Evolutionary conservation across 306 rosid species (phyloP), one percentile per base, ranked within the genome.

Genomic region (Citrullus colocynthis): DNA sequence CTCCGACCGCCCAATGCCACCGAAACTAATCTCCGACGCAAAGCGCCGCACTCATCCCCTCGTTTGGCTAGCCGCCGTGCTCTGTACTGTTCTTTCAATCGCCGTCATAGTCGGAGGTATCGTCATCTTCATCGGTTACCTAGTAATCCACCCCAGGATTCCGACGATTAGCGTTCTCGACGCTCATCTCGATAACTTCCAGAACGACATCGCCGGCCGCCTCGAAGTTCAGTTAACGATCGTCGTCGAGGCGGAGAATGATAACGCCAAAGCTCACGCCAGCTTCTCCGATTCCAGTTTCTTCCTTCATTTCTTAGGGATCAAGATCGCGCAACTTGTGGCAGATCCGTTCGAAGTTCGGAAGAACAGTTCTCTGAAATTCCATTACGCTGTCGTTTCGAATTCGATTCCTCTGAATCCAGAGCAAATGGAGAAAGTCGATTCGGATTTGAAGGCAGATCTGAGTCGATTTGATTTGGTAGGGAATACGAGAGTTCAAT

Each of bases 121-220:
- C 16, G 86, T 24, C 0, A 80, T 92, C 0, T 92, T 94, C 12
- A 81, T 69, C 0, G 97, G 87, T 0, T 94, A 90, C 85, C 8
- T 91, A 67, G 71, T 84, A 2, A 88, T 90, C 79, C 98, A 89
- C 79, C 98, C 98, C 0, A 82, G 98, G 44, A 78, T 88, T n/a
- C 98, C 98, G 0, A 72, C 80, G 18, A 49, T 94, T 9, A 76
- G 82, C 37, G 81, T 94, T 18, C 13, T 81, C 20, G 6, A 21
- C 11, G 98, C 93, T 4, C 90, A 82, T 61, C 85, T 94, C 0
- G 86, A 87, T 28, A 80, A 80, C 15, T 12, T 92, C 3, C 76
- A 81, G 2, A 80, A 84, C 44, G 88, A 87, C 39, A 73, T 77
- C 20, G 82, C 91, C 1, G 91, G 97, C 0, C 81, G 82, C 5